A percentile compares a stretch with the other conserved stretches of the same genome.
Conservation (phyloP, 2,329 filamentous ascomycete species). For the Arthrobotrys iridis region DNA sequence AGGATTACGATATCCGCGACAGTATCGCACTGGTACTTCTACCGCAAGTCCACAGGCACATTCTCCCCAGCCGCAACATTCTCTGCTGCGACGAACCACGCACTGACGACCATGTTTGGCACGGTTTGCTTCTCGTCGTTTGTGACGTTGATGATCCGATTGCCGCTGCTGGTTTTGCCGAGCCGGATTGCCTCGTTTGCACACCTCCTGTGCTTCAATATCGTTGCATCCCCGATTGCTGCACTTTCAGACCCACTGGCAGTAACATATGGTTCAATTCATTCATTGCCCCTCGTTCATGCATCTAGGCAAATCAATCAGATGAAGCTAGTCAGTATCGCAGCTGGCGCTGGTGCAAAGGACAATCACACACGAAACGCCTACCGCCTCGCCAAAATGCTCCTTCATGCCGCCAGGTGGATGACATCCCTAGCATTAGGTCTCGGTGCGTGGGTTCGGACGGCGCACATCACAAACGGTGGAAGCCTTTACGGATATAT, state of each 20-base stretch:
- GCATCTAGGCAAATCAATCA: constrained; percentile 83
- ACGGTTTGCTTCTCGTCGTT: constrained; percentile 90
- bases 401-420: constrained; percentile 88
- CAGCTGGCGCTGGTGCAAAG: constrained; percentile 63
- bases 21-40: constrained; percentile 99
- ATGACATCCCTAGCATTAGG: constrained; percentile 90
- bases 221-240: constrained; percentile 85
- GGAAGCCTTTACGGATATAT: constrained; percentile 95
- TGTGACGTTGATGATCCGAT: constrained; percentile 79
- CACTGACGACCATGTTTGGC: constrained; percentile 85
- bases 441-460: constrained; percentile 96
- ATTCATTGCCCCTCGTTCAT: constrained; percentile 81
- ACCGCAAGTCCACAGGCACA: constrained; percentile 81
- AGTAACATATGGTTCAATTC: constrained; percentile 91
- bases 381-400: constrained; percentile 88
- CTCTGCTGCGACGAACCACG: constrained; percentile 81
- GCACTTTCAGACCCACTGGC: constrained; percentile 90
- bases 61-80: constrained; percentile 84
- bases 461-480: constrained; percentile 78
- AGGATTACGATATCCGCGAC: constrained; percentile 90
- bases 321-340: constrained; percentile 76
- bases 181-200: constrained; percentile 73
- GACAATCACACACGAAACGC: constrained; percentile 64
- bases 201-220: constrained; percentile 73
- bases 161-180: constrained; percentile 86